A percentile compares a stretch with the other conserved stretches of the same genome.
phyloP scores from a whole-genome alignment of 2,329 filamentous ascomycete genomes.

The Fusarium sp. region DNA sequence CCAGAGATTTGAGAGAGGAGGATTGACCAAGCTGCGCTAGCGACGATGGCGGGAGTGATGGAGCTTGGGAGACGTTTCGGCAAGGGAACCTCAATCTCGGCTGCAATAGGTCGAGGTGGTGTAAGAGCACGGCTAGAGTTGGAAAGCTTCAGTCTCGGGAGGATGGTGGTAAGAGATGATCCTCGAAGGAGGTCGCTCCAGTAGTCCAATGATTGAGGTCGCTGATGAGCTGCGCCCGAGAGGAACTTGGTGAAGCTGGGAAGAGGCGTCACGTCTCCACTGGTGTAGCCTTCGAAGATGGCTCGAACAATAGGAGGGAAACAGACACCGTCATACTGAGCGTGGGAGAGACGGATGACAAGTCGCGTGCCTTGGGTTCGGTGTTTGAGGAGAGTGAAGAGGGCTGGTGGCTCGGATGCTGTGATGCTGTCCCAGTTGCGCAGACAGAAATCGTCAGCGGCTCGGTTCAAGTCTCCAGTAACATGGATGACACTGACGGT shows the following conservation, averaged over 20 bases:
- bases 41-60: constrained; percentile 45
- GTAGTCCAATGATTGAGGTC: constrained; percentile 44
- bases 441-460: constrained; percentile 15
- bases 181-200: constrained; percentile 56
- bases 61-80: neutral
- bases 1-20: constrained; percentile 49
- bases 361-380: constrained; percentile 26
- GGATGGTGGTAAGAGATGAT: constrained; percentile 45
- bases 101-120: neutral
- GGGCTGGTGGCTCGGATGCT: constrained; percentile 13
- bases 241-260: constrained; percentile 40
- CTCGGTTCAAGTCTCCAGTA: constrained; percentile 16
- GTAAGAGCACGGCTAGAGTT: neutral
- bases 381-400: constrained; percentile 29
- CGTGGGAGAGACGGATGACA: constrained; percentile 54
- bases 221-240: neutral
- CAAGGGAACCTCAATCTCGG: neutral
- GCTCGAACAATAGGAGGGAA: constrained; percentile 52
- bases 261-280: constrained; percentile 16
- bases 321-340: constrained; percentile 60
- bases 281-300: constrained; percentile 50
- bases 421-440: neutral
- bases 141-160: constrained; percentile 26
- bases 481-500: constrained; percentile 1
- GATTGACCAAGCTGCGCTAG: constrained; percentile 55